Conservation (phyloP, 352 stramenopile species). For the Phytophthora pisi region DNA sequence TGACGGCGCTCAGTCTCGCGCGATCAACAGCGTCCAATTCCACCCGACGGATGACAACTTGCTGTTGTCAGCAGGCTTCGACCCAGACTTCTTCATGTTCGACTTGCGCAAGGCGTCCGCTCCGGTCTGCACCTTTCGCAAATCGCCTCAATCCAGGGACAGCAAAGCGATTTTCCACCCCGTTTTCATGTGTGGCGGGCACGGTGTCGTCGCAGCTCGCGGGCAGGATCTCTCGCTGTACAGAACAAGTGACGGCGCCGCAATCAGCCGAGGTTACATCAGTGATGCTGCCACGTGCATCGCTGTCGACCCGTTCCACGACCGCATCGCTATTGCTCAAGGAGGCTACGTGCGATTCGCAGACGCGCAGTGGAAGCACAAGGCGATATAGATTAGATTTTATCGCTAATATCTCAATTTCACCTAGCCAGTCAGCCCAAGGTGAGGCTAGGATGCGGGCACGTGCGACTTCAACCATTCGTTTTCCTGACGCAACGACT, state of each 20-base stretch:
- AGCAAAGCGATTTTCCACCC: constrained; percentile 56
- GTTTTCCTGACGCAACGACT: constrained; percentile 42
- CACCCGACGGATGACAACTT: constrained; percentile 52
- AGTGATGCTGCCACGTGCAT: constrained; percentile 38
- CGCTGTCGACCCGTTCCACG: constrained; percentile 40
- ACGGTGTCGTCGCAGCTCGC: constrained; percentile 36
- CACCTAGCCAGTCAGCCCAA: background rate
- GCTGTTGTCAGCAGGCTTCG: constrained; percentile 53
- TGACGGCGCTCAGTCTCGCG: constrained; percentile 33
- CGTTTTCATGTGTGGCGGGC: constrained; percentile 44
- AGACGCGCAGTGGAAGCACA: constrained; percentile 28
- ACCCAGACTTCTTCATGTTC: constrained; percentile 53
- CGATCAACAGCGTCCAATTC: constrained; percentile 65
- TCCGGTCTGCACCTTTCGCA: constrained; percentile 45
- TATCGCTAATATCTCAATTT: constrained; percentile 13
- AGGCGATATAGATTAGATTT: constrained; percentile 8
- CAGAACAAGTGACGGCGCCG: constrained; percentile 36
- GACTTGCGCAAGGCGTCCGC: constrained; percentile 42
- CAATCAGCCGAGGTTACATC: constrained; percentile 44
- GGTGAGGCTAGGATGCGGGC: constrained; percentile 21
- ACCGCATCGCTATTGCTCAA: constrained; percentile 42
- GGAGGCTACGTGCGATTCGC: constrained; percentile 35
- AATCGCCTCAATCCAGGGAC: constrained; percentile 21
- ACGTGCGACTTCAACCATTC: constrained; percentile 48
- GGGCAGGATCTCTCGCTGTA: constrained; percentile 50